phyloP scores from a whole-genome alignment of 257 asterid species.

The Handroanthus guayacan region DNA sequence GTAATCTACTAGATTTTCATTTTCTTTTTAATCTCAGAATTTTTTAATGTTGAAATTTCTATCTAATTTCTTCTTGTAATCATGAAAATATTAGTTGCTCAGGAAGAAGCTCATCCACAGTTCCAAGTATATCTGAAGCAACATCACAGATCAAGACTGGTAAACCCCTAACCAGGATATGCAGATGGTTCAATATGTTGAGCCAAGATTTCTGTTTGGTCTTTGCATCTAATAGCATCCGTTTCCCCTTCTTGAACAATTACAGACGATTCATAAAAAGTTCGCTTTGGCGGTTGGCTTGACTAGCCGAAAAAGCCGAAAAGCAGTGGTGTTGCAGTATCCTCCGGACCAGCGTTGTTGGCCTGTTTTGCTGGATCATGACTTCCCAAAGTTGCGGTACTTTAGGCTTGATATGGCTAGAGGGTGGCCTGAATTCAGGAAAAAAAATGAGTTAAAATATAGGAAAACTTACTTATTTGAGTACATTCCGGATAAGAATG shows the following conservation, averaged over 20 bases:
- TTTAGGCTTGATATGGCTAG: slow-evolving; percentile 10
- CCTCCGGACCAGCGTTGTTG: slow-evolving; percentile 7
- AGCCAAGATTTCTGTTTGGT: background rate
- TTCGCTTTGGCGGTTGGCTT: slow-evolving; percentile 30
- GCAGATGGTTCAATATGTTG: no score
- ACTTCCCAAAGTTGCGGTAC: background rate
- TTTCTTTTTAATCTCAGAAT: no score
- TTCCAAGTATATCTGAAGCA: background rate
- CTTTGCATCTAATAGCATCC: background rate
- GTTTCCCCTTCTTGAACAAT: background rate
- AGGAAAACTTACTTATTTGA: slow-evolving; percentile 31
- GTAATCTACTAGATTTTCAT: no score
- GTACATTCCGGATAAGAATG: slow-evolving; percentile 26
- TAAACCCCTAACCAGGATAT: background rate
- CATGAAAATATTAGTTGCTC: background rate
- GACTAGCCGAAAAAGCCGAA: background rate
- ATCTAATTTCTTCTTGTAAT: no score
- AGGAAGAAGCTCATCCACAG: background rate
- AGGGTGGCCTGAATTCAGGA: slow-evolving; percentile 39
- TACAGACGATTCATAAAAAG: slow-evolving; percentile 12
- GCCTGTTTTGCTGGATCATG: slow-evolving; percentile 3
- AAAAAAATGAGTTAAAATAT: slow-evolving; percentile 3
- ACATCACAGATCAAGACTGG: slow-evolving; percentile 25
- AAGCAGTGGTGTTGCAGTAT: slow-evolving; percentile 28
- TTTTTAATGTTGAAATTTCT: no score